Evolutionary conservation across 108 stramenopile genomes (phyloP).

Genomic region (Cyclotella kingstonii): DNA sequence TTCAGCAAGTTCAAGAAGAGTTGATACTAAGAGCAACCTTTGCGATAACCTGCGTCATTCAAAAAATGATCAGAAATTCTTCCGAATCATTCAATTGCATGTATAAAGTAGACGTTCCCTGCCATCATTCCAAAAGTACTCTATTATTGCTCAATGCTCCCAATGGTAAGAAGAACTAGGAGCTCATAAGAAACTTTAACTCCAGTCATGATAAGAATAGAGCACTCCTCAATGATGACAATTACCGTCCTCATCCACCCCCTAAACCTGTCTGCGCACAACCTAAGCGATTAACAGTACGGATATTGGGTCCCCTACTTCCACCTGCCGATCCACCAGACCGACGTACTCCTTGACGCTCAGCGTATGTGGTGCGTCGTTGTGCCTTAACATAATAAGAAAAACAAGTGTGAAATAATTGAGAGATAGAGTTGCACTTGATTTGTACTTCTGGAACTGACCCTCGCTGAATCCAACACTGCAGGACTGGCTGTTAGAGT

Average conservation of each 20-base stretch:
- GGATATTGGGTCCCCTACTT: constrained; percentile 33
- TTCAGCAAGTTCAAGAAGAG: constrained; percentile 27
- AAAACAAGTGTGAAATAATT: background rate
- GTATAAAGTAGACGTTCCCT: constrained; percentile 24
- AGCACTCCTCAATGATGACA: constrained; percentile 30
- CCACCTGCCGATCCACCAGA: constrained; percentile 10
- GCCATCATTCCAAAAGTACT: constrained; percentile 30
- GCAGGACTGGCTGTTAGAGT: constrained; percentile 35
- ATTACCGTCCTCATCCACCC: constrained; percentile 48
- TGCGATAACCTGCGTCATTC: constrained; percentile 36
- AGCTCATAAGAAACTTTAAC: background rate
- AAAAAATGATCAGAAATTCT: constrained; percentile 11
- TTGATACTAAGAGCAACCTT: background rate
- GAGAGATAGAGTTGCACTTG: background rate
- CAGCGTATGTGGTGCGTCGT: constrained; percentile 33
- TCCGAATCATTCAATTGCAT: constrained; percentile 4
- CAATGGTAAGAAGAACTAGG: background rate
- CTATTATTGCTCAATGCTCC: background rate
- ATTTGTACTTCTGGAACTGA: constrained; percentile 1
- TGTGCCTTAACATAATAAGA: constrained; percentile 17
- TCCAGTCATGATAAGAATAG: background rate
- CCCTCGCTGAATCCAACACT: constrained; percentile 31
- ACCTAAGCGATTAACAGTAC: constrained; percentile 32
- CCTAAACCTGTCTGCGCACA: constrained; percentile 30
- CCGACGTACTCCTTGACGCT: constrained; percentile 42